phyloP scores from a whole-genome alignment of 306 rosid species.

The Trifolium dubium region DNA sequence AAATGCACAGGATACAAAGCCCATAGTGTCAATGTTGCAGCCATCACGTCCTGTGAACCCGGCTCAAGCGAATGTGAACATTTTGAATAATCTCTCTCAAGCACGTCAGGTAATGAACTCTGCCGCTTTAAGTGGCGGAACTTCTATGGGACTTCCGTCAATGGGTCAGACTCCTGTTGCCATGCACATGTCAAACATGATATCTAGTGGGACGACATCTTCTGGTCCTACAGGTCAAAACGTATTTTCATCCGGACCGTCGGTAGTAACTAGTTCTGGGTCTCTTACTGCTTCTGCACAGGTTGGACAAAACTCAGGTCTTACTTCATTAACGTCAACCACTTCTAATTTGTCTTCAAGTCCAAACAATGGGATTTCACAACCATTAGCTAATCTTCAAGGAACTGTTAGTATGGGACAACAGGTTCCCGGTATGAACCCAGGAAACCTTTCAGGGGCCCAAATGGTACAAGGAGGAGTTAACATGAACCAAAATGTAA shows the following conservation, averaged over 20 bases:
- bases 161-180: constrained; percentile 90
- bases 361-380: constrained; percentile 79
- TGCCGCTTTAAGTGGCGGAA: constrained; percentile 78
- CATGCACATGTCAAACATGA: constrained; percentile 95
- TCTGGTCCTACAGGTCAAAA: constrained; percentile 82
- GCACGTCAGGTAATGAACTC: constrained; percentile 80
- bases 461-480: constrained; percentile 86
- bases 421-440: constrained; percentile 71
- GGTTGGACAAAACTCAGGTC: constrained; percentile 76
- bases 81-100: constrained; percentile 85
- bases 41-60: constrained; percentile 77
- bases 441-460: constrained; percentile 76
- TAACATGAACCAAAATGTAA: constrained; percentile 80
- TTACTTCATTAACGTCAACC: constrained; percentile 68
- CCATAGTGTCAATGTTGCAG: constrained; percentile 70
- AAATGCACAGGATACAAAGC: constrained; percentile 75
- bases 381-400: constrained; percentile 76
- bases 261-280: constrained; percentile 69
- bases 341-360: constrained; percentile 73
- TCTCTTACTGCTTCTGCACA: constrained; percentile 64
- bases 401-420: constrained; percentile 86
- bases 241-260: constrained; percentile 78
- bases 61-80: constrained; percentile 71
- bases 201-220: constrained; percentile 95
- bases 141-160: constrained; percentile 73